Conservation (phyloP, 441 rosid genomes). For the Euphorbia neoarborescens region DNA sequence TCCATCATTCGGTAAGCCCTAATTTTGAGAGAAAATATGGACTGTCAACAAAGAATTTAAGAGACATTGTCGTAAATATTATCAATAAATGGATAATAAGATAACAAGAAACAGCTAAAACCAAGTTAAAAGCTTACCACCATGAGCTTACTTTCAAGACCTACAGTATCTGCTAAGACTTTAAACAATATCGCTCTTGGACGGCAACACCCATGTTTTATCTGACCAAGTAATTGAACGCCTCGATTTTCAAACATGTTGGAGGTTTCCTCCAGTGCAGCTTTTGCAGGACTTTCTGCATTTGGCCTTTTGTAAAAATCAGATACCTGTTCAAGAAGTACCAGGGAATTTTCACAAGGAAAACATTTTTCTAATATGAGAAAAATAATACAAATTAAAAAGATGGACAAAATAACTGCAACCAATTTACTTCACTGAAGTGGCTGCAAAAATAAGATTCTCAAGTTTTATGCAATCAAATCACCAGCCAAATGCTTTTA, state of each 20-base stretch:
- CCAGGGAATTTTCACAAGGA: constrained; percentile 13
- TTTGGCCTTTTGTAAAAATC: constrained; percentile 78
- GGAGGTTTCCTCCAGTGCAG: constrained; percentile 65
- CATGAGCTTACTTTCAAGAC: constrained; percentile 87
- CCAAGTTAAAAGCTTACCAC: constrained; percentile 56
- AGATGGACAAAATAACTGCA: background rate
- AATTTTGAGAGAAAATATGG: background rate
- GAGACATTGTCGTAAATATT: background rate
- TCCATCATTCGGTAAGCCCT: constrained; percentile 97
- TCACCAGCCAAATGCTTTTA: background rate
- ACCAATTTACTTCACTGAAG: background rate
- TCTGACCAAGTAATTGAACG: constrained; percentile 87
- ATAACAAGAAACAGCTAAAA: constrained; percentile 11
- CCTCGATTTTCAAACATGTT: constrained; percentile 61
- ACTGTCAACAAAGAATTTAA: background rate
- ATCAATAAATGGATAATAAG: background rate
- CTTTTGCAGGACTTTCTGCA: constrained; percentile 81
- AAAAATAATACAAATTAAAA: background rate
- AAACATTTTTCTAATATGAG: constrained; percentile 11
- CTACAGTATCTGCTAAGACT: constrained; percentile 91
- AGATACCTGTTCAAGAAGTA: constrained; percentile 52
- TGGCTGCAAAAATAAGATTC: constrained; percentile 5
- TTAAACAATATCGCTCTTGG: constrained; percentile 93
- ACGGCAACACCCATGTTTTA: constrained; percentile 88
- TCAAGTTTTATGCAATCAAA: background rate